Base-by-base conservation (phyloP, 495 filamentous ascomycete species). In the Trichoderma orchidacearum region DNA sequence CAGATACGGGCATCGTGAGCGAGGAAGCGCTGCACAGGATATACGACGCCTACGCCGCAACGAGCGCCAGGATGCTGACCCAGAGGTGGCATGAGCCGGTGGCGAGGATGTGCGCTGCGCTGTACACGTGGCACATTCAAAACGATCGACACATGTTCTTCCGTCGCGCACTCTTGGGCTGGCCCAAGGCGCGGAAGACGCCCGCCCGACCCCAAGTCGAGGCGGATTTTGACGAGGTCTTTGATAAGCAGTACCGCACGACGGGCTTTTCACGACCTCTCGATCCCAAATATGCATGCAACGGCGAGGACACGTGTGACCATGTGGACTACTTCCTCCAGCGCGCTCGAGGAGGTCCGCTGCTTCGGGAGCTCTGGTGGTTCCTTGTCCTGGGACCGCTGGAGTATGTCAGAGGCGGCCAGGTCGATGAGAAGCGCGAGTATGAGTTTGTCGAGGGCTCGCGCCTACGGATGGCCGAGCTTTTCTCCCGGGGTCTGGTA, bases 201-300 rank as follows among this genome's bases (percentile, higher is more conserved):
- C 51, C 51, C 12, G 31, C 50, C 11, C 59, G 30, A 30, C 38
- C 38, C 13, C 66, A 67, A 56, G 53, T 59, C 17, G 66, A 69
- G 58, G 65, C 59, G 11, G 66, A 69, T 55, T 58, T 64, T 17
- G 65, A 66, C 56, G 66, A 68, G 51, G 66, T 57, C 12, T 68
- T 68, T 59, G 66, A 68, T 35, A 56, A 57, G 56, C 29, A 61
- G 28, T 61, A 61, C 31, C 64, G 54, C 21, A 69, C 66, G 8
- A 69, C 67, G n/a, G 59, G 66, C 52, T 61, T 68, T 51, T 60
- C 62, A 55, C 54, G 66, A 31, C 67, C 65, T 11, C 59, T 69
- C 11, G 30, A 53, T 31, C 17, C 51, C 51, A 58, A 57, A 18
- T 36, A 57, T 38, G 63, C 62, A 8, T 69, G 67, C 58, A 62